Percentiles rank a stretch among this genome's conserved stretches.
phyloP scores from a whole-genome alignment of 192 early-diverging fungal genomes.

The Entomortierella chlamydospora region DNA sequence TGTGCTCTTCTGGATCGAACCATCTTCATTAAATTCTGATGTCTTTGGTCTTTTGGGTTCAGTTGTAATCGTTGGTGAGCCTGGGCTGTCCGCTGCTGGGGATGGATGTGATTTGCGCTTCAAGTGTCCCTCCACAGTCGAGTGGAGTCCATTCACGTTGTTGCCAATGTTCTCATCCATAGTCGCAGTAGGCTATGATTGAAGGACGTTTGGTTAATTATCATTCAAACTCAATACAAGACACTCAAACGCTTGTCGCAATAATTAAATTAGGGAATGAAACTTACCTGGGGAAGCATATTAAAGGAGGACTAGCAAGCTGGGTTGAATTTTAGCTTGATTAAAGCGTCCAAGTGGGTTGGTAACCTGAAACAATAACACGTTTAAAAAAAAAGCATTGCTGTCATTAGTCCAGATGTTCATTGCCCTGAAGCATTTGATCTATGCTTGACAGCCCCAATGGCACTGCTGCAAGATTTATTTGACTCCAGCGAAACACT shows the following conservation, averaged over 20 bases:
- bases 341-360: not conserved
- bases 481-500: not conserved
- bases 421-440: too few relatives aligned
- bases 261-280: not conserved
- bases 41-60: conserved; percentile 45
- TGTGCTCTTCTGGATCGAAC: conserved; percentile 12
- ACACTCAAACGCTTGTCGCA: too few relatives aligned
- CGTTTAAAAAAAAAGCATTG: not conserved
- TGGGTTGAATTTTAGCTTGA: not conserved
- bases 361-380: not conserved
- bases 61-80: conserved; percentile 14
- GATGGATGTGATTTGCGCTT: conserved; percentile 49
- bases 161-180: not conserved
- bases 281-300: not conserved
- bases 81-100: conserved; percentile 24
- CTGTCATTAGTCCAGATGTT: too few relatives aligned
- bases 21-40: conserved; percentile 18
- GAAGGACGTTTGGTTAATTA: not conserved
- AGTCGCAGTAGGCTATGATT: not conserved
- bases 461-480: too few relatives aligned
- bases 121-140: conserved; percentile 8
- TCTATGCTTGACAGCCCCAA: too few relatives aligned
- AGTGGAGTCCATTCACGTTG: not conserved
- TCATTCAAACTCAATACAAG: too few relatives aligned
- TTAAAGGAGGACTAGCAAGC: not conserved